These are phyloP conservation scores for Trichocladium uniseriatum DNA, from an alignment of 495 filamentous ascomycete species.

Conservation along the genomic window DNA sequence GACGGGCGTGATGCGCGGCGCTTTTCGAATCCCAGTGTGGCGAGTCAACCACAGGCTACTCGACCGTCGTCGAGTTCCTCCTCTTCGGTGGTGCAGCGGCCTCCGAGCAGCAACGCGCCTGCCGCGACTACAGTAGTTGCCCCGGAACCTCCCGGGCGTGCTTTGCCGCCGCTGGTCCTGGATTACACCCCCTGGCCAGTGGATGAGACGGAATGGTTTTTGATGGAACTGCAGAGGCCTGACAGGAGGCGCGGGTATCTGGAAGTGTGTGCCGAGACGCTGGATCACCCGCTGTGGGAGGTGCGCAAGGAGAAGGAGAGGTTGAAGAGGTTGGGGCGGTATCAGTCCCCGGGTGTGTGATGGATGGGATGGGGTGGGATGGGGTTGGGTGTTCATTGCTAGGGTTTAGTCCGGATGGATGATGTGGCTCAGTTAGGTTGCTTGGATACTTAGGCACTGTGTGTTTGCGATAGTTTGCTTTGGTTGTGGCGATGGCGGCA, in stretches of 20 bases:
- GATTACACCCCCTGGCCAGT: neutral
- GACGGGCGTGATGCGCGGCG: too few relatives aligned
- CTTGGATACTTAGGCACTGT: too few relatives aligned
- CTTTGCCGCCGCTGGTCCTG: neutral
- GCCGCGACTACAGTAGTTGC: too few relatives aligned
- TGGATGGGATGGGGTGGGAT: neutral
- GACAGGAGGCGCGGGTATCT: neutral
- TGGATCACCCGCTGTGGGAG: neutral
- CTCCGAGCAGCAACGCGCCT: neutral
- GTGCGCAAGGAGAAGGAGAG: neutral
- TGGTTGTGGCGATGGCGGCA: too few relatives aligned
- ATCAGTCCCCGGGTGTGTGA: neutral
- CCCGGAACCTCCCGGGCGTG: neutral
- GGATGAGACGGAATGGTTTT: slow-evolving; percentile 1
- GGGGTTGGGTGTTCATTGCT: too few relatives aligned
- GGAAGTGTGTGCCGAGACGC: slow-evolving; percentile 1
- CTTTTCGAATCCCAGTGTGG: too few relatives aligned
- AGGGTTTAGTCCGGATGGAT: too few relatives aligned
- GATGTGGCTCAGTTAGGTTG: too few relatives aligned
- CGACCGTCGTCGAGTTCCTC: too few relatives aligned
- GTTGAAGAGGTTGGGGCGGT: neutral
- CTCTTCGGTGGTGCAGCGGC: too few relatives aligned
- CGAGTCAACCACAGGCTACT: too few relatives aligned
- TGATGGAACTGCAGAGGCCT: neutral
- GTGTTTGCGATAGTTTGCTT: too few relatives aligned